These are phyloP conservation scores for Brassica balearica DNA, from an alignment of 441 rosid genomes.

Conservation along the genomic window DNA sequence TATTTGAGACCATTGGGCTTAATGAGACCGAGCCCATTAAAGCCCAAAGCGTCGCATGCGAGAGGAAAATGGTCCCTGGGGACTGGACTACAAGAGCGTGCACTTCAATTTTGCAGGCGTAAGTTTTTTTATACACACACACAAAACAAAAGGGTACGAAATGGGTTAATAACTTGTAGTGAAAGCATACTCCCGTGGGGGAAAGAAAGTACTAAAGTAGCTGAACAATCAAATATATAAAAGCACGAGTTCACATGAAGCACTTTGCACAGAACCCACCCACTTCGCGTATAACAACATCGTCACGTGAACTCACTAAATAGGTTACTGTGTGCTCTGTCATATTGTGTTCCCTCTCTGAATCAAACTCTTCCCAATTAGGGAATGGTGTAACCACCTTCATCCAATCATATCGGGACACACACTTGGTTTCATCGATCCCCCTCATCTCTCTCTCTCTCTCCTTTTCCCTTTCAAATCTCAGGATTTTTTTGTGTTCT, in stretches of 20 bases:
- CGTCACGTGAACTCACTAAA: conserved; percentile 45
- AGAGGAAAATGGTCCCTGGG: conserved; percentile 17
- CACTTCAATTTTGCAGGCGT: conserved; percentile 23
- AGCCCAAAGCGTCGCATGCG: conserved; percentile 11
- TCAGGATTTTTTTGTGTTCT: conserved; percentile 6
- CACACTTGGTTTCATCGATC: background rate
- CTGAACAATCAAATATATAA: conserved; percentile 3
- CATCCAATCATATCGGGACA: conserved; percentile 24
- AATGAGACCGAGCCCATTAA: background rate
- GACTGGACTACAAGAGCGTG: conserved; percentile 20
- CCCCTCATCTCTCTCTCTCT: conserved; percentile 15
- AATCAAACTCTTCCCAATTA: conserved; percentile 22
- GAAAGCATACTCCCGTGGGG: conserved; percentile 28
- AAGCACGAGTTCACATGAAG: conserved; percentile 30
- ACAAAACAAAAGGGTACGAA: background rate
- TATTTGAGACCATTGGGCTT: background rate
- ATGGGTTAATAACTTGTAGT: conserved; percentile 15
- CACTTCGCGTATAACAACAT: conserved; percentile 22
- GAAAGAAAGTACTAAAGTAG: conserved; percentile 21
- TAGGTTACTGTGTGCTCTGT: conserved; percentile 29
- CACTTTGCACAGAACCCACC: conserved; percentile 15
- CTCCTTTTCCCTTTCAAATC: conserved; percentile 19
- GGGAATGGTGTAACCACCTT: conserved; percentile 7
- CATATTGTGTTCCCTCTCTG: conserved; percentile 30
- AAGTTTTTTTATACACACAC: background rate